Base-by-base conservation (phyloP, 371 early-diverging fungal genomes). In the Syncephalastrum monosporum region DNA sequence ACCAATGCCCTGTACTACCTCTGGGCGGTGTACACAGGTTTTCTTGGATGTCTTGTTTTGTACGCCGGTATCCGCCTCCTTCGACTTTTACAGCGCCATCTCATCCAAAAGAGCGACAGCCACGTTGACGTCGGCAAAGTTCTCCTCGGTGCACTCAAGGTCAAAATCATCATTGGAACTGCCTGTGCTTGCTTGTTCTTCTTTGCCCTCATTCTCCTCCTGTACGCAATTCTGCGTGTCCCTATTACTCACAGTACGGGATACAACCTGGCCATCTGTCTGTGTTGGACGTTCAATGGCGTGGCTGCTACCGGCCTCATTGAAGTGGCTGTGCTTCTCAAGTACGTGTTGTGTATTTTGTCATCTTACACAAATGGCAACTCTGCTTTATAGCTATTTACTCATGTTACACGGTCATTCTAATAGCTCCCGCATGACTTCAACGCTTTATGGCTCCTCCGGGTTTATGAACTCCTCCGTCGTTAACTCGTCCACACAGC, bases 111-210 rank as follows among this genome's bases (percentile, higher is more conserved):
- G 41, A 53, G 60, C 0, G 55, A 63, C 21, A 49, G 56, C 10
- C 55, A 50, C 6, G 56, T 60, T 0, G 60, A 68, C 42, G 42
- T 60, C 5, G 41, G 25, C 6, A 65, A 64, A 41, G 52, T 69
- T 16, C 56, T 53, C 41, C 59, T 60, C 3, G 66, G 72, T 3
- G 59, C 61, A 16, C 53, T 68, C 45, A 68, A 69, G 25, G 72
- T 68, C 23, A 56, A 55, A 8, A 49, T 64, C n/a, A 56, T 59
- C 16, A 60, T 59, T 42, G 10, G 48, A 15, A 50, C 52, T 13
- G 53, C 53, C 4, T 56, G 24, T 8, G 27, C 25, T 4, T 65
- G 63, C 42, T 42, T 68, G 41, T 42, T 45, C n/a, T 29, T 59
- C 0, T 70, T 65, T 16, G 57, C 63, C 13, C 23, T 69, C 13